These are phyloP conservation scores for Starmerella apicola DNA, from an alignment of 805 yeast genomes.

Conservation along the genomic window DNA sequence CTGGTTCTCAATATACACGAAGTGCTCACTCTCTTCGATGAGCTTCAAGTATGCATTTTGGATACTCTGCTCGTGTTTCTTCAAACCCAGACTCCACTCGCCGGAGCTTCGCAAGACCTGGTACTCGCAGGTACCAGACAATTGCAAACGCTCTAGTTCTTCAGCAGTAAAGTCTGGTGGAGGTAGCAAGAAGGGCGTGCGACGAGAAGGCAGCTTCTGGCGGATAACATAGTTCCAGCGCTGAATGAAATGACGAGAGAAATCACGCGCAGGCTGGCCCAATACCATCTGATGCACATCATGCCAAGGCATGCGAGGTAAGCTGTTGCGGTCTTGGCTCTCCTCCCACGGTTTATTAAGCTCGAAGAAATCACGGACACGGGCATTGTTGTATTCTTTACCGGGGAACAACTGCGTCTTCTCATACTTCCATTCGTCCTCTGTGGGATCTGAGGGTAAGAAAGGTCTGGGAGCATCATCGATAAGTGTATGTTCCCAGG, in stretches of 20 bases:
- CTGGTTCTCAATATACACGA: slow-evolving; percentile 89
- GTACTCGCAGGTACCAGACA: slow-evolving; percentile 80
- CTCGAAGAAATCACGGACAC: slow-evolving; percentile 73
- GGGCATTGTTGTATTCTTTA: slow-evolving; percentile 91
- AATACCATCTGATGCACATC: slow-evolving; percentile 93
- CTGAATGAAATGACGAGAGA: slow-evolving; percentile 89
- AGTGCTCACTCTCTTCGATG: slow-evolving; percentile 86
- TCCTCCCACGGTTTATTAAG: slow-evolving; percentile 80
- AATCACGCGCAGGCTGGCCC: slow-evolving; percentile 88
- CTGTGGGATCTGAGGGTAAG: slow-evolving; percentile 27
- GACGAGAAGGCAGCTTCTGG: slow-evolving; percentile 88
- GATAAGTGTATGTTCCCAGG: slow-evolving; percentile 81
- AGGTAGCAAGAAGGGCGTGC: slow-evolving; percentile 83
- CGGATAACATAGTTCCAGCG: slow-evolving; percentile 91
- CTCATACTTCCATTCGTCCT: slow-evolving; percentile 24
- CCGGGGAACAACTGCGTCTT: slow-evolving; percentile 73
- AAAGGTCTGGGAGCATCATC: slow-evolving; percentile 49
- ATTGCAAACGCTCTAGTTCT: slow-evolving; percentile 46
- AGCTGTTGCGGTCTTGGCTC: slow-evolving; percentile 68
- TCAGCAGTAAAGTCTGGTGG: slow-evolving; percentile 74
- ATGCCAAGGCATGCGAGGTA: slow-evolving; percentile 99
- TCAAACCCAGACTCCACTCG: slow-evolving; percentile 83
- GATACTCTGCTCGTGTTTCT: slow-evolving; percentile 75
- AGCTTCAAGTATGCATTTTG: slow-evolving; percentile 84
- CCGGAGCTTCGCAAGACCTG: slow-evolving; percentile 85